phyloP scores from a whole-genome alignment of 108 stramenopile genomes.

The Conticribra weissflogii region DNA sequence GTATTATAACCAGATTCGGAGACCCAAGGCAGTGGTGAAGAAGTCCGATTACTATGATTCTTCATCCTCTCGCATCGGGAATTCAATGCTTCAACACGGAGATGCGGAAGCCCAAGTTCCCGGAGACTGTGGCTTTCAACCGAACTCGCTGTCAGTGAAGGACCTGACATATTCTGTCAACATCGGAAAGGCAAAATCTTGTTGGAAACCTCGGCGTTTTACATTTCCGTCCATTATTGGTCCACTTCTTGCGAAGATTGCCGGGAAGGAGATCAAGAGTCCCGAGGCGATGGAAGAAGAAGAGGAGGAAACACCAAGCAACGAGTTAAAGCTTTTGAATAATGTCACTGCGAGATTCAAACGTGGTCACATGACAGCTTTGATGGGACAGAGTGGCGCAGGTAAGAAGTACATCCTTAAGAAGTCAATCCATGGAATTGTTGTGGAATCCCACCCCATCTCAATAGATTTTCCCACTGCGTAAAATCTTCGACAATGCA shows the following conservation, averaged over 20 bases:
- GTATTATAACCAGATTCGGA: slow-evolving; percentile 45
- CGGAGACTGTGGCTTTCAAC: neutral
- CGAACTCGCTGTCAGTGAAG: slow-evolving; percentile 13
- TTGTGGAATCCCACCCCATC: neutral
- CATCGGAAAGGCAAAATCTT: slow-evolving; percentile 11
- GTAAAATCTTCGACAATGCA: slow-evolving; percentile 2
- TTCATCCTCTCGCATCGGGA: too few relatives aligned
- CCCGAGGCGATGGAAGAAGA: neutral
- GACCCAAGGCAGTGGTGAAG: slow-evolving; percentile 26
- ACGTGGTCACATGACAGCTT: slow-evolving; percentile 30
- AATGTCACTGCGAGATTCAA: slow-evolving; percentile 22
- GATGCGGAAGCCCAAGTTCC: slow-evolving; percentile 21
- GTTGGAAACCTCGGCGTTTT: slow-evolving; percentile 10
- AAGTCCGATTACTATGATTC: too few relatives aligned
- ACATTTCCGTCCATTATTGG: slow-evolving; percentile 12
- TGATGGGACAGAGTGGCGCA: slow-evolving; percentile 18
- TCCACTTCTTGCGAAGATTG: slow-evolving; percentile 6
- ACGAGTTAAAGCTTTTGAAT: slow-evolving; percentile 17
- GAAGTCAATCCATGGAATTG: slow-evolving; percentile 7
- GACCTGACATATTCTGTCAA: slow-evolving; percentile 30
- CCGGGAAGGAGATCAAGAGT: slow-evolving; percentile 7
- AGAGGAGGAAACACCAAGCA: slow-evolving; percentile 1
- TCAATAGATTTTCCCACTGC: neutral
- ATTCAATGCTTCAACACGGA: neutral
- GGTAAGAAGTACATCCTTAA: too few relatives aligned